phyloP scores from a whole-genome alignment of 108 stramenopile genomes.

The Phaeodactylum tricornutum region DNA sequence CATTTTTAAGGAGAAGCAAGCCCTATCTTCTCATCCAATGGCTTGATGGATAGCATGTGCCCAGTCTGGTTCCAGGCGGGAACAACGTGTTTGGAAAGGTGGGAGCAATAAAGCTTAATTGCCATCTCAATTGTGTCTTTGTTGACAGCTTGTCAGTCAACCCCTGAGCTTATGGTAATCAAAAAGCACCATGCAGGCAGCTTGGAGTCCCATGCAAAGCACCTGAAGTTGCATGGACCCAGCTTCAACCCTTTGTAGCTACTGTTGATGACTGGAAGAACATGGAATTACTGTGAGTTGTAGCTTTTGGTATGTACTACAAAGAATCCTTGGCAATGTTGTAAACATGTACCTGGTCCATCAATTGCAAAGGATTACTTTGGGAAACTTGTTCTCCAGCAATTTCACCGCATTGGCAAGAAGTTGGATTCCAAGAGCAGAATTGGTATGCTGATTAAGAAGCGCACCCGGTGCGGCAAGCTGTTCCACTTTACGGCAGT shows the following conservation, averaged over 20 bases:
- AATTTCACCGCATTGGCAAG: constrained; percentile 22
- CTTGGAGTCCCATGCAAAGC: constrained; percentile 42
- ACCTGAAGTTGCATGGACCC: constrained; percentile 1
- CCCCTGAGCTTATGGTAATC: constrained; percentile 63
- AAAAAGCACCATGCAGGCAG: constrained; percentile 62
- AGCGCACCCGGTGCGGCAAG: constrained; percentile 21
- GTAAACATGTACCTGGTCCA: constrained; percentile 5
- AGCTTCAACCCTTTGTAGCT: too few relatives aligned
- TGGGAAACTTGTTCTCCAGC: neutral
- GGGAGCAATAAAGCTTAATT: constrained; percentile 63
- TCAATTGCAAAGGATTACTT: neutral
- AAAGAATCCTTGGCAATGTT: too few relatives aligned
- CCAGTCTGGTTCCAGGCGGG: constrained; percentile 61
- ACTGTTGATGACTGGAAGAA: too few relatives aligned
- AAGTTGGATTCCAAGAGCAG: constrained; percentile 32
- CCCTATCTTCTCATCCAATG: constrained; percentile 5
- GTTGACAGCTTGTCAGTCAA: constrained; percentile 68
- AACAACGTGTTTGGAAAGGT: constrained; percentile 58
- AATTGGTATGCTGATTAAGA: constrained; percentile 29
- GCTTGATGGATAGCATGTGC: constrained; percentile 29
- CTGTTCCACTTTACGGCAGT: constrained; percentile 27
- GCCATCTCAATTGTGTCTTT: constrained; percentile 77
- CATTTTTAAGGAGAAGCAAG: constrained; percentile 19
- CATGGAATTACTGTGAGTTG: too few relatives aligned
- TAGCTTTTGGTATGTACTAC: too few relatives aligned